Evolutionary conservation across 2,329 filamentous ascomycete genomes (phyloP).

Genomic region (Trichothecium roseum): DNA sequence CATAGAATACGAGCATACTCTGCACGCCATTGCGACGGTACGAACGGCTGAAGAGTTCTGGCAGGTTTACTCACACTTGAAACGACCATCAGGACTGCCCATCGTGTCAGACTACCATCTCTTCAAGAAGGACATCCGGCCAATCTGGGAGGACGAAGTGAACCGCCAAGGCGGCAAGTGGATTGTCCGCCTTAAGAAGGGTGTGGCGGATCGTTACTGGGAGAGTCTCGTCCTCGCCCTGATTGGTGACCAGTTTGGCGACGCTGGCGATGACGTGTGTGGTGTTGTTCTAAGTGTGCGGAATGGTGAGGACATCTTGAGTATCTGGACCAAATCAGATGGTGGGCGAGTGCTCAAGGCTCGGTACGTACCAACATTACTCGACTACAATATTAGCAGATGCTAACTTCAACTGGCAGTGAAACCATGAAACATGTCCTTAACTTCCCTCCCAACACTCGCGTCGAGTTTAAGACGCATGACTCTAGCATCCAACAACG

Average conservation of each 20-base stretch:
- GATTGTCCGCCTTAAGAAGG: constrained; percentile 95
- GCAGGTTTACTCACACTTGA: constrained; percentile 78
- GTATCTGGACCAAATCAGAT: constrained; percentile 93
- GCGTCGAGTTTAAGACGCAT: constrained; percentile 91
- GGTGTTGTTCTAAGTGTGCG: constrained; percentile 89
- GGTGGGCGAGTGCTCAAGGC: constrained; percentile 94
- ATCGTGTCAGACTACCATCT: constrained; percentile 96
- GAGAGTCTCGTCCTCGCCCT: constrained; percentile 86
- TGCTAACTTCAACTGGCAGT: constrained; percentile 34
- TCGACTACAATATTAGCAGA: background rate
- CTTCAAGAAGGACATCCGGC: constrained; percentile 91
- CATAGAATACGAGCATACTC: constrained; percentile 92
- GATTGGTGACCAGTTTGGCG: constrained; percentile 86
- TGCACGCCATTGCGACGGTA: constrained; percentile 75
- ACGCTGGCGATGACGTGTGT: constrained; percentile 88
- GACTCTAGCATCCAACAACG: constrained; percentile 92
- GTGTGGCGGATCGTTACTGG: constrained; percentile 93
- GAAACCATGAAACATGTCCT: constrained; percentile 91
- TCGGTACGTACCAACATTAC: constrained; percentile 50
- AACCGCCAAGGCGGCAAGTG: constrained; percentile 96
- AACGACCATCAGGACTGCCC: constrained; percentile 76
- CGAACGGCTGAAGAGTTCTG: constrained; percentile 85
- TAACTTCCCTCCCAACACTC: constrained; percentile 76
- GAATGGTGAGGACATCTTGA: constrained; percentile 93
- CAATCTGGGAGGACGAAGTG: constrained; percentile 97